Evolutionary conservation across 495 filamentous ascomycete genomes (phyloP).

Genomic region (Penicillium egyptiacum): DNA sequence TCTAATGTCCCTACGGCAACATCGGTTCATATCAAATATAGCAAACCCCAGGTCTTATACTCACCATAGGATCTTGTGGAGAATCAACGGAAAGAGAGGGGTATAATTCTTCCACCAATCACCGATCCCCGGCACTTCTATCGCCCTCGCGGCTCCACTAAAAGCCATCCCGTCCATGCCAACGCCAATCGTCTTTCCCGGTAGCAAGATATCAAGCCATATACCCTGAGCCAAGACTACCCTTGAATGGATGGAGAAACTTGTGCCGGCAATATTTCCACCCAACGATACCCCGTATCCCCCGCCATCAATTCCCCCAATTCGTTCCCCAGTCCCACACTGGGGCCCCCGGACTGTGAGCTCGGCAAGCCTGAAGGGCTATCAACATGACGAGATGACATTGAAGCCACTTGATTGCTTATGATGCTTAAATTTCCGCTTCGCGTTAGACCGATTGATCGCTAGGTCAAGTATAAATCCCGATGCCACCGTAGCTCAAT

Average conservation of each 20-base stretch:
- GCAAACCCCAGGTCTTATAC: not conserved
- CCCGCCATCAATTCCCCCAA: slow-evolving; percentile 24
- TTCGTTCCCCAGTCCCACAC: slow-evolving; percentile 16
- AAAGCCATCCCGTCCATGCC: not conserved
- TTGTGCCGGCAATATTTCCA: not conserved
- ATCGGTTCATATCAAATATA: not conserved
- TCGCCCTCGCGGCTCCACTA: not conserved
- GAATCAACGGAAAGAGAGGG: not conserved
- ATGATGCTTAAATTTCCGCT: slow-evolving; percentile 6
- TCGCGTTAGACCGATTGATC: slow-evolving; percentile 9
- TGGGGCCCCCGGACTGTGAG: slow-evolving; percentile 3
- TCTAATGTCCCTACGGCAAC: not conserved
- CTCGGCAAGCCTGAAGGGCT: not conserved
- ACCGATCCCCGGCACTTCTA: not conserved
- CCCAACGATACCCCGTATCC: slow-evolving; percentile 6
- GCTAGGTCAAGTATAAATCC: slow-evolving; percentile 18
- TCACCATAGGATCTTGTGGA: not conserved
- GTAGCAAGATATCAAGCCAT: not conserved
- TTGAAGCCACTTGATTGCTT: slow-evolving; percentile 11
- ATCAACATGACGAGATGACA: not conserved
- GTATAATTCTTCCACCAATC: slow-evolving; percentile 13
- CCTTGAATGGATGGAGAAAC: slow-evolving; percentile 26
- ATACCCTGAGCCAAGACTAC: not conserved
- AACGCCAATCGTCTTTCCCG: slow-evolving; percentile 7
- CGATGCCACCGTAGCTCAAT: not conserved